Conservation (phyloP, 345 rosid species). For the Geranium rotundifolium region DNA sequence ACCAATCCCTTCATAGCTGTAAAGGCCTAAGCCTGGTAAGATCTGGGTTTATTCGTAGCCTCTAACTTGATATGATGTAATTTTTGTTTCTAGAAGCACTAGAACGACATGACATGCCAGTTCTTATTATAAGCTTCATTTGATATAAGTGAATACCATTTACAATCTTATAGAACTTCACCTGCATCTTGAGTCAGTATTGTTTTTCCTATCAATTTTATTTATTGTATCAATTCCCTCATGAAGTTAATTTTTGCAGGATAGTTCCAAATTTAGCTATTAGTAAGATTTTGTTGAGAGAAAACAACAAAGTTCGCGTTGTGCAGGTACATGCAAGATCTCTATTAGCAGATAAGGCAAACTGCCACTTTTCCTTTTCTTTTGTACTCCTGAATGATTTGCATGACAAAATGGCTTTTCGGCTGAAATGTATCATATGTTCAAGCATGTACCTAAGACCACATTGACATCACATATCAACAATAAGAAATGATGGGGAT, state of each 20-base stretch:
- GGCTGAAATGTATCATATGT: not conserved
- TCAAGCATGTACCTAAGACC: not conserved
- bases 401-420: not conserved
- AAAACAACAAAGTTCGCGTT: conserved; percentile 86
- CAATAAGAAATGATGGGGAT: no score
- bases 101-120: no score
- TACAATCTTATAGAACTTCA: not conserved
- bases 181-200: not conserved
- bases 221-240: not conserved
- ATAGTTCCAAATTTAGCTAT: conserved; percentile 92
- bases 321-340: conserved; percentile 48
- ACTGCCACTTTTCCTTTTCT: not conserved
- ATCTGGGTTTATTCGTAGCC: not conserved
- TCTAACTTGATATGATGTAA: not conserved
- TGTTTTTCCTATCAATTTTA: not conserved
- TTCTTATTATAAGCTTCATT: no score
- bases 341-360: no score
- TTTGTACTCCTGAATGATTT: not conserved
- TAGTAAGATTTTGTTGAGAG: conserved; percentile 77
- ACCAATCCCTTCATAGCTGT: not conserved
- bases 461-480: not conserved
- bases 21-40: not conserved
- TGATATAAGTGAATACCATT: not conserved
- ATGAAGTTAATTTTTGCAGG: conserved; percentile 34
- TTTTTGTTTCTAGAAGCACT: no score